Conservation (phyloP, 352 stramenopile species). For the Phytophthora foliorum region DNA sequence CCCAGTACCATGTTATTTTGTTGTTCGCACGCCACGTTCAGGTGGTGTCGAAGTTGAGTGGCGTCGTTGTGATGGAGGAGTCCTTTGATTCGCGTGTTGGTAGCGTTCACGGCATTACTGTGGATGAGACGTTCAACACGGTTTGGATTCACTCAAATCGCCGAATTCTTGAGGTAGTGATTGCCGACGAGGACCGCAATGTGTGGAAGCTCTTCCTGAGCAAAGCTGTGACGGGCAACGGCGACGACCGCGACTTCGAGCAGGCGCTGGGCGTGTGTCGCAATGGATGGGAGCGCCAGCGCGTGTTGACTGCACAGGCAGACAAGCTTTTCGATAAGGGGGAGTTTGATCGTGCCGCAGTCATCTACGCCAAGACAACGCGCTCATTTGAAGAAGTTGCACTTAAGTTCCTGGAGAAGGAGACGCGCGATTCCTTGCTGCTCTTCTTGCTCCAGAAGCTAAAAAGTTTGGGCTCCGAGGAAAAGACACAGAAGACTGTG, state of each 20-base stretch:
- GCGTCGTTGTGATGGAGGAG: conserved; percentile 89
- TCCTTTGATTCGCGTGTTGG: conserved; percentile 82
- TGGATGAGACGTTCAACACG: conserved; percentile 85
- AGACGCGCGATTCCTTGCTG: conserved; percentile 84
- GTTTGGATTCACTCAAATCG: conserved; percentile 88
- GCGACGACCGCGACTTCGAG: conserved; percentile 90
- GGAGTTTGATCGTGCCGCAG: conserved; percentile 87
- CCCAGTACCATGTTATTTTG: conserved; percentile 94
- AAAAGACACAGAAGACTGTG: conserved; percentile 94
- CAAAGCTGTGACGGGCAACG: conserved; percentile 77
- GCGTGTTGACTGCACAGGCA: conserved; percentile 90
- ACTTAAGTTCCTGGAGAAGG: conserved; percentile 92
- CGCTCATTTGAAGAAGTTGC: conserved; percentile 93
- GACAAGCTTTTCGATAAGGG: conserved; percentile 91
- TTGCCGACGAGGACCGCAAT: conserved; percentile 91
- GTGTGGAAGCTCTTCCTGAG: conserved; percentile 94
- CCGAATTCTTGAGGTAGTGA: conserved; percentile 81
- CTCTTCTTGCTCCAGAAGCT: conserved; percentile 93
- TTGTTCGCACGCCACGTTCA: conserved; percentile 86
- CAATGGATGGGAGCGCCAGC: conserved; percentile 83
- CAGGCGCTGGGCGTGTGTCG: conserved; percentile 88
- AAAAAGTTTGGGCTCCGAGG: conserved; percentile 74
- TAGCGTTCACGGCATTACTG: conserved; percentile 66
- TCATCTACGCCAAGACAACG: conserved; percentile 91
- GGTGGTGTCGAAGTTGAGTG: conserved; percentile 90